phyloP scores from a whole-genome alignment of 1,139 yeast species.

The Hanseniaspora gamundiae region DNA sequence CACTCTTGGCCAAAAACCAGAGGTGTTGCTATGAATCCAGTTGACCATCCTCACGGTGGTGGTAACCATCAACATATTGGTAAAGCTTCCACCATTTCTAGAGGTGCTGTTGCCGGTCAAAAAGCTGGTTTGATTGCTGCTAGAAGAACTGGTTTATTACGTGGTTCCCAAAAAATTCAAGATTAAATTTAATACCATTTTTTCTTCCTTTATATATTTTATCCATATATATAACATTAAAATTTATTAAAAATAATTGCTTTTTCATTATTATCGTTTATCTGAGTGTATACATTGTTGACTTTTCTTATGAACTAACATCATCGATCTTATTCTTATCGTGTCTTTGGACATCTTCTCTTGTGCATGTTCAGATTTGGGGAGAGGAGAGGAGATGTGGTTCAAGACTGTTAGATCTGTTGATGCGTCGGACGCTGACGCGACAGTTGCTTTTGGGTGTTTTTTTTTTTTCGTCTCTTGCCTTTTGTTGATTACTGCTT shows the following conservation, averaged over 20 bases:
- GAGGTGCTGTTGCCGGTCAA: constrained; percentile 99
- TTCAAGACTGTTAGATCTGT: too few species aligned
- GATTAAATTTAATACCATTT: constrained; percentile 34
- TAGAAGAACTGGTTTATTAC: constrained; percentile 99
- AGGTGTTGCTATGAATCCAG: constrained; percentile 99
- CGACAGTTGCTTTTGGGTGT: too few species aligned
- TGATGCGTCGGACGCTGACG: too few species aligned
- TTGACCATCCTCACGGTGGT: constrained; percentile 99
- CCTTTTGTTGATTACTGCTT: too few species aligned
- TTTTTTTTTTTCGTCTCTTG: too few species aligned
- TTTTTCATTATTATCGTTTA: background rate
- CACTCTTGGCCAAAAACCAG: constrained; percentile 99
- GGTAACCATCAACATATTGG: constrained; percentile 99
- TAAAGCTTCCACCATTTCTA: constrained; percentile 99
- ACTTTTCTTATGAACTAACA: too few species aligned
- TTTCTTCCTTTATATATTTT: background rate
- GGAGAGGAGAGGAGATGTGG: too few species aligned
- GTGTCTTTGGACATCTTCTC: too few species aligned
- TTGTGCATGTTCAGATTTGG: too few species aligned
- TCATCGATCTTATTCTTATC: too few species aligned
- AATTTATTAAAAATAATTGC: constrained; percentile 2
- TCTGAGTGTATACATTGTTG: too few species aligned
- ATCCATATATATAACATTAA: background rate
- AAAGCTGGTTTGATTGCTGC: constrained; percentile 99
- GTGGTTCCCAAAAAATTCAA: constrained; percentile 99